phyloP scores from a whole-genome alignment of 495 filamentous ascomycete genomes.

The Penicillium bovifimosum region DNA sequence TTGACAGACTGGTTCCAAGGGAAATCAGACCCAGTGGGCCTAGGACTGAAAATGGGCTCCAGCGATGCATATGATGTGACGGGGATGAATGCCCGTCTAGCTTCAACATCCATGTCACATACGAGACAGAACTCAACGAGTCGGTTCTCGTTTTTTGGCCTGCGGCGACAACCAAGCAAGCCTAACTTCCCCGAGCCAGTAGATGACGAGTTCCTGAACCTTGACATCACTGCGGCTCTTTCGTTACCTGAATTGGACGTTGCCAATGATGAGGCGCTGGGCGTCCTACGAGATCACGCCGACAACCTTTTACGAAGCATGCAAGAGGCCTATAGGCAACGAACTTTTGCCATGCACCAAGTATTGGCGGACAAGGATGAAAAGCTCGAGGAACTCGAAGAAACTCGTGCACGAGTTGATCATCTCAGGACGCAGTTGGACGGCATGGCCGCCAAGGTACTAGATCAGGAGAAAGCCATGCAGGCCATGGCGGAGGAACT shows the following conservation, averaged over 20 bases:
- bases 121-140: conserved; percentile 33
- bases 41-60: conserved; percentile 27
- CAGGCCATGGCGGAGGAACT: conserved; percentile 58
- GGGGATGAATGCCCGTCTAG: conserved; percentile 14
- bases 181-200: conserved; percentile 30
- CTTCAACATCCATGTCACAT: conserved; percentile 25
- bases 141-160: conserved; percentile 37
- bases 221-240: conserved; percentile 59
- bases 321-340: conserved; percentile 66
- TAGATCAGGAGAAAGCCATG: conserved; percentile 61
- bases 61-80: conserved; percentile 20
- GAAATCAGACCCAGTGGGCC: conserved; percentile 42
- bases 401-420: conserved; percentile 59
- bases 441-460: conserved; percentile 63
- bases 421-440: conserved; percentile 72
- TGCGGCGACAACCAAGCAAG: conserved; percentile 28
- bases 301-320: conserved; percentile 56
- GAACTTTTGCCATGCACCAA: conserved; percentile 54
- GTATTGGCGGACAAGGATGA: conserved; percentile 57
- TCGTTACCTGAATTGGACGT: conserved; percentile 51
- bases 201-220: conserved; percentile 58
- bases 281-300: conserved; percentile 64
- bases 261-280: conserved; percentile 59
- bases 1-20: conserved; percentile 50
- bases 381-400: conserved; percentile 66